phyloP scores from a whole-genome alignment of 2,329 filamentous ascomycete species.

The Canariomyces notabilis region DNA sequence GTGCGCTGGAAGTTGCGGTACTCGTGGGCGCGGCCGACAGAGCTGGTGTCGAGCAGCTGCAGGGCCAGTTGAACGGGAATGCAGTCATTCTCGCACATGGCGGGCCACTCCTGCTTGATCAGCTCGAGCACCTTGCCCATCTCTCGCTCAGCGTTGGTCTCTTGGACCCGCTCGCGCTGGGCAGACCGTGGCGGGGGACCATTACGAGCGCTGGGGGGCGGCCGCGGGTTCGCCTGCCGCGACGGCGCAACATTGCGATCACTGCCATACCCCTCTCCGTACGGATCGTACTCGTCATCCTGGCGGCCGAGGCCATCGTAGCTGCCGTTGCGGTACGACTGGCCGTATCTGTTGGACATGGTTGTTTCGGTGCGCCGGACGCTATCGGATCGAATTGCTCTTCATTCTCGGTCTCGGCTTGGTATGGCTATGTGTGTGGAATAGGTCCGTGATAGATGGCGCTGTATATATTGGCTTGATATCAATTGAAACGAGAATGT shows the following conservation, averaged over 20 bases:
- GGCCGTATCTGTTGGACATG: slow-evolving; percentile 51
- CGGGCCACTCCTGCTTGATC: slow-evolving; percentile 85
- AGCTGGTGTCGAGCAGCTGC: slow-evolving; percentile 89
- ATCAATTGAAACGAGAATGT: no score
- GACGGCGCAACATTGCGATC: slow-evolving; percentile 37
- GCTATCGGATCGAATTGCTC: slow-evolving; percentile 21
- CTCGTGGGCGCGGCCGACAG: slow-evolving; percentile 83
- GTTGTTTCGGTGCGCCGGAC: slow-evolving; percentile 16
- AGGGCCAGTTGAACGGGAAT: slow-evolving; percentile 92
- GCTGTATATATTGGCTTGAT: no score
- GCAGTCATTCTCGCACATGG: slow-evolving; percentile 84
- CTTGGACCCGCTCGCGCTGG: slow-evolving; percentile 22
- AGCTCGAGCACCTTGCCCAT: slow-evolving; percentile 66
- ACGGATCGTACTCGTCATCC: slow-evolving; percentile 48
- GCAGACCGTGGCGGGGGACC: slow-evolving; percentile 33
- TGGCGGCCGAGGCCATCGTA: slow-evolving; percentile 40
- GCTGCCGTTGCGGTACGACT: slow-evolving; percentile 41
- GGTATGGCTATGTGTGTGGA: background rate
- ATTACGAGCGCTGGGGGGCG: slow-evolving; percentile 23
- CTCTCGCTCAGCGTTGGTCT: slow-evolving; percentile 49
- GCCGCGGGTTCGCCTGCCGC: slow-evolving; percentile 25
- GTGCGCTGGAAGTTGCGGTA: slow-evolving; percentile 80
- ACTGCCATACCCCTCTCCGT: slow-evolving; percentile 41
- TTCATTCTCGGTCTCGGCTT: slow-evolving; percentile 17
- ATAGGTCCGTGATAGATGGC: no score